Evolutionary conservation across 2,329 filamentous ascomycete genomes (phyloP).

Genomic region (Lasiodiplodia hormozganensis): DNA sequence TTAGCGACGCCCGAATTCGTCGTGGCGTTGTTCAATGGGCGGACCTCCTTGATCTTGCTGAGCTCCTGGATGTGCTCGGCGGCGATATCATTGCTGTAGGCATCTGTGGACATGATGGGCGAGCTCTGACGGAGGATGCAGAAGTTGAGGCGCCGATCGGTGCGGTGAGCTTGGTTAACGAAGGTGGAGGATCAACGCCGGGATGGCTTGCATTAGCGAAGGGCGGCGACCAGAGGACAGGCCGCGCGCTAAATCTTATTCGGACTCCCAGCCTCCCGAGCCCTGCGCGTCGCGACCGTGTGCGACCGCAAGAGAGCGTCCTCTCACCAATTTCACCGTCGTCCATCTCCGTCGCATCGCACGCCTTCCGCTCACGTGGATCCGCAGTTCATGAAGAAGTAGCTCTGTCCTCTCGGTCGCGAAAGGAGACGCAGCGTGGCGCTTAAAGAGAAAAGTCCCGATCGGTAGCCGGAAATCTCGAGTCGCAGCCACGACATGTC

Average conservation of each 20-base stretch:
- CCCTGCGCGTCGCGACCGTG: constrained; percentile 10
- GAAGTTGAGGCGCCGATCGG: constrained; percentile 15
- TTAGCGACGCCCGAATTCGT: constrained; percentile 18
- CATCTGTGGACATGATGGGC: neutral
- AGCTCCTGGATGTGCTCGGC: constrained; percentile 28
- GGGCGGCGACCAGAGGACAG: constrained; percentile 14
- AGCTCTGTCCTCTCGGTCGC: neutral
- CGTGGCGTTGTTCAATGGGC: neutral
- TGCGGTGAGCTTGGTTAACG: constrained; percentile 2
- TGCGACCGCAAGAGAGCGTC: constrained; percentile 3
- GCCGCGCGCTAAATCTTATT: constrained; percentile 28
- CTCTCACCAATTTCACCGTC: constrained; percentile 2
- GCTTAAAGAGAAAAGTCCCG: constrained; percentile 13
- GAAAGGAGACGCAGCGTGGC: constrained; percentile 32
- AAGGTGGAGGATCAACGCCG: constrained; percentile 24
- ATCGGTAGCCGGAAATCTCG: constrained; percentile 30
- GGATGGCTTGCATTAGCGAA: constrained; percentile 22
- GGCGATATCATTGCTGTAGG: constrained; percentile 12
- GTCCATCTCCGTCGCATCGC: neutral
- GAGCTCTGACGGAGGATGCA: neutral
- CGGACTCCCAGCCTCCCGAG: constrained; percentile 11
- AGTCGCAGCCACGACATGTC: constrained; percentile 40
- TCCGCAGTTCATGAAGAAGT: neutral
- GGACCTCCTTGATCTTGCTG: constrained; percentile 28
- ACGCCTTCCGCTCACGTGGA: neutral